Base-by-base conservation (phyloP, 768 basidiomycete genomes). In the Tylopilus sp. region DNA sequence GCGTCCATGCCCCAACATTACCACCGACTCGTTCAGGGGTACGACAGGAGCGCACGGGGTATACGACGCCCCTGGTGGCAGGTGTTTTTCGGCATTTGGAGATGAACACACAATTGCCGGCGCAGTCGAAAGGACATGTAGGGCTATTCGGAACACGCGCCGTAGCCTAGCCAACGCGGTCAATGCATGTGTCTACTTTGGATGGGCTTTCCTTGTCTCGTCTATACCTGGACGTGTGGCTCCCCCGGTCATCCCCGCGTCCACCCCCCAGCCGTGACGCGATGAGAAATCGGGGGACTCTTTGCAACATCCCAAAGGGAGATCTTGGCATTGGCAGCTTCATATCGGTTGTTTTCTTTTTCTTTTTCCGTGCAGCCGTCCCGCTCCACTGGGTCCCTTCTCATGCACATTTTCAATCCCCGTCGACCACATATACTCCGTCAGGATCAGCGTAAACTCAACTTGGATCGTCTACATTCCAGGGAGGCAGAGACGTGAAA, bases 51-150 rank as follows among this genome's bases (percentile, higher is more conserved):
- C 58, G 78, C 81, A 11, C 73, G 82, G 60, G 89, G 89, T n/a
- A 85, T 89, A 40, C 78, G 78, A 30, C 73, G 89, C 48, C 87
- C 89, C 3, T 83, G 85, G 85, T 91, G 89, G 89, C 89, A 91
- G 66, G 71, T 86, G 39, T 87, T 91, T 67, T 84, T 91, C 57
- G 80, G 80, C 35, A 75, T 89, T 52, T 89, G 88, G 87, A 58
- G 53, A 54, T 69, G 54, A 30, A 20, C 12, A 23, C 18, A 20
- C 35, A n/a, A n/a, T n/a, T n/a, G n/a, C n/a, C n/a, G n/a, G n/a
- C n/a, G n/a, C n/a, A n/a, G n/a, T n/a, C n/a, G n/a, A n/a, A n/a
- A n/a, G 38, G 10, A 17, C 18, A 21, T 21, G 31, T 23, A 30
- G 31, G 35, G 39, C 20, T 30, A 25, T 30, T 53, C 50, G 55